Evolutionary conservation across 192 early-diverging fungal genomes (phyloP).

Genomic region (Diversispora eburnea): DNA sequence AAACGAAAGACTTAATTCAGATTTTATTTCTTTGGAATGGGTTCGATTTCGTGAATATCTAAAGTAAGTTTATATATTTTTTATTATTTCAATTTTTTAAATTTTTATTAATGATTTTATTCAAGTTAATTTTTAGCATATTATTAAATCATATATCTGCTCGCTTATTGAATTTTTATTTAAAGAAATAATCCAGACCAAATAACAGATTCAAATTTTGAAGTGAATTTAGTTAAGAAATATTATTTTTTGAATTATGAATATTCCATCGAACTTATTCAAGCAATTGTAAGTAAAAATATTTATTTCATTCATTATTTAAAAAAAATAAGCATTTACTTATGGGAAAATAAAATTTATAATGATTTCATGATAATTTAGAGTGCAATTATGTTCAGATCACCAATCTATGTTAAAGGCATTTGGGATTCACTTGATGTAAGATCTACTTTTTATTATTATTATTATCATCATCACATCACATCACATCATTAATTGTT

Average conservation of each 20-base stretch:
- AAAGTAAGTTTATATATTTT: not conserved
- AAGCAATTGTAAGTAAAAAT: slow-evolving; percentile 11
- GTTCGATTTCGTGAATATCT: not conserved
- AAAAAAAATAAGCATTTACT: not conserved
- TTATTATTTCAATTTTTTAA: not conserved
- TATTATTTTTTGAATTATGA: not conserved
- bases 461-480: not conserved
- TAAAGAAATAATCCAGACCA: not conserved
- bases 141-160: not conserved
- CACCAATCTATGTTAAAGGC: not conserved
- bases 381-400: slow-evolving; percentile 19
- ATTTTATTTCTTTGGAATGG: slow-evolving; percentile 11
- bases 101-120: not conserved
- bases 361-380: slow-evolving; percentile 2
- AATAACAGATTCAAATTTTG: not conserved
- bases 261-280: not conserved
- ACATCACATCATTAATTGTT: not conserved
- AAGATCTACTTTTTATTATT: not conserved
- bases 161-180: not conserved
- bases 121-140: not conserved
- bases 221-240: not conserved
- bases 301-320: not conserved
- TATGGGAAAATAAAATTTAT: too few relatives aligned
- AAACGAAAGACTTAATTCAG: slow-evolving; percentile 5
- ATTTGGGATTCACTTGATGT: slow-evolving; percentile 12